Conservation (phyloP, 345 rosid genomes). For the Litchi chinensis region DNA sequence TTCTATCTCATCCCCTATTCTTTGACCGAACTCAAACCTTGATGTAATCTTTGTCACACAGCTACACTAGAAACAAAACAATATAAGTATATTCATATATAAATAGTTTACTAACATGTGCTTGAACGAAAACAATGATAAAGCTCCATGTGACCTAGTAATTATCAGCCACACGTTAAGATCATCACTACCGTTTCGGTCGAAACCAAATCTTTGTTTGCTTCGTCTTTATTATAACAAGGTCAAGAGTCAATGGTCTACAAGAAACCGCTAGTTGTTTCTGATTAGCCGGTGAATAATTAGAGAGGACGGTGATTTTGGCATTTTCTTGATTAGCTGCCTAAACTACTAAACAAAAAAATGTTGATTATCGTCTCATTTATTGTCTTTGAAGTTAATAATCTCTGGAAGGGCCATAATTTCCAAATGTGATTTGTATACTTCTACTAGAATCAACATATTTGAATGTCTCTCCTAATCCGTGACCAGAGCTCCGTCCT, state of each 20-base stretch:
- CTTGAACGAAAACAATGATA: background rate
- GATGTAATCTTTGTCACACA: background rate
- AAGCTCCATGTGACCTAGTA: background rate
- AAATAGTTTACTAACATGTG: background rate
- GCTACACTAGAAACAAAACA: too few species aligned
- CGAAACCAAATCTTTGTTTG: background rate
- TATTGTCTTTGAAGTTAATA: background rate
- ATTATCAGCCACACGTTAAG: background rate
- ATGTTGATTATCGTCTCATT: background rate
- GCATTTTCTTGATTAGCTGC: background rate
- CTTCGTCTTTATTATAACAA: background rate
- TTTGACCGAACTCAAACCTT: too few species aligned
- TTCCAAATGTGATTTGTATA: too few species aligned
- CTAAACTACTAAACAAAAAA: background rate
- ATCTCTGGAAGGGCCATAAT: background rate
- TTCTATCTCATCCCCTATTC: too few species aligned
- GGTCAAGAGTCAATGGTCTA: background rate
- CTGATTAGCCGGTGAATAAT: background rate
- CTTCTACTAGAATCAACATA: too few species aligned
- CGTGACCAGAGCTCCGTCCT: background rate
- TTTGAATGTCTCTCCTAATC: background rate
- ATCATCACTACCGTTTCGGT: background rate
- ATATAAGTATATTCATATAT: too few species aligned
- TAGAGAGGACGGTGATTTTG: background rate
- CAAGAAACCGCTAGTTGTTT: slow-evolving; percentile 17